Evolutionary conservation across 2,329 filamentous ascomycete species (phyloP), one percentile per base, ranked within the genome.

Genomic region (Colletotrichum kahawae): DNA sequence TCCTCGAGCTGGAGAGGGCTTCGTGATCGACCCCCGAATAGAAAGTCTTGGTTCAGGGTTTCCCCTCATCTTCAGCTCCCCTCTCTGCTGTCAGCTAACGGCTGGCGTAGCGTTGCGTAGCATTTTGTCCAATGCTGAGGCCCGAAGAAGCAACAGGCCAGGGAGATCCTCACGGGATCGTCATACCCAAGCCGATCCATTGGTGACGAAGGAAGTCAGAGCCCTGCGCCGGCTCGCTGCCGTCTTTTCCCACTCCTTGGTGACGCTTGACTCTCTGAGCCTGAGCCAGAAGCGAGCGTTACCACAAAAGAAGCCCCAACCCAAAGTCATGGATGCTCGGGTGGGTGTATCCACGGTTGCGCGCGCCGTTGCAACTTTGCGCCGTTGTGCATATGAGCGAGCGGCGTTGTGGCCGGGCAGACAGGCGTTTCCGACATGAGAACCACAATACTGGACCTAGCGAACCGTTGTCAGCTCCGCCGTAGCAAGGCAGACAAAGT

Each of bases 101-200:
- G 33, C 54, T 57, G 54, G 21, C 21, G 54, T 57, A 27, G 54
- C 54, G 54, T 60, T 38, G 43, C 56, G 65, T 67, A 67, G 51
- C 70, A n/a, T 38, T 73, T 38, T 64, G 59, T n/a, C 48, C 66
- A 73, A 38, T 54, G 62, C 56, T 63, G 57, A 63, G n/a, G 69
- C 69, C 63, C 56, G 69, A 75, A 75, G 57, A 27, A 68, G 72
- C 29, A 75, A 64, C 18, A 34, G 62, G 56, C 38, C 29, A 62
- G 69, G 72, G 14, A 75, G 72, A 75, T 75, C 72, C 56, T 38
- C 72, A 67, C 69, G 72, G 72, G 72, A 75, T 75, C 69, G 69
- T 24, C 69, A 57, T 51, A 67, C 43, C 69, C 72, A 72, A 72
- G 69, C 69, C n/a, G 63, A 75, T 67, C 72, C 48, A 21, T 33